Evolutionary conservation across 805 yeast species (phyloP).

Genomic region (Yarrowia sp.): DNA sequence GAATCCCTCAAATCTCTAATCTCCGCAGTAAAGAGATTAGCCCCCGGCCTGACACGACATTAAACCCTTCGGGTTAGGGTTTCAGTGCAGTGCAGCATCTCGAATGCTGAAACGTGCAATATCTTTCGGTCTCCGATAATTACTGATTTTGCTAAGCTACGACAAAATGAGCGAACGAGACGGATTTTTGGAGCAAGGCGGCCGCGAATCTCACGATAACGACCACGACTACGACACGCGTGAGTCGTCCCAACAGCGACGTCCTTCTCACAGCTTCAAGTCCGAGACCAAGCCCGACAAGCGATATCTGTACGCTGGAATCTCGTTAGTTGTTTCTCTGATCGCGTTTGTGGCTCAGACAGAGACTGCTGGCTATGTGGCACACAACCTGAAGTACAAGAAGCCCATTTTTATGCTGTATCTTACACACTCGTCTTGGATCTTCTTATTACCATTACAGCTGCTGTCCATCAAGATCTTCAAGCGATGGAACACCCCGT

Average conservation of each 20-base stretch:
- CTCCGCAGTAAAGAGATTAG: background rate
- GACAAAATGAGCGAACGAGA: constrained; percentile 21
- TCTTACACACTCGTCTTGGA: constrained; percentile 78
- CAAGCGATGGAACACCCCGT: constrained; percentile 43
- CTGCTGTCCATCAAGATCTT: constrained; percentile 47
- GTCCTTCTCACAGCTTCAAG: background rate
- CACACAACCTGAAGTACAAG: constrained; percentile 51
- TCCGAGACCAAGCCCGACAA: constrained; percentile 32
- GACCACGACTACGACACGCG: constrained; percentile 7
- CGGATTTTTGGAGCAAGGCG: constrained; percentile 5
- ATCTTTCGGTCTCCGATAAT: constrained; percentile 2
- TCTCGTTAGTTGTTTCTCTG: constrained; percentile 50
- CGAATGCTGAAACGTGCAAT: background rate
- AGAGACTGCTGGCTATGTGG: constrained; percentile 70
- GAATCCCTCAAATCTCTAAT: background rate
- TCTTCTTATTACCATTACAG: constrained; percentile 70
- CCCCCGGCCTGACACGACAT: background rate
- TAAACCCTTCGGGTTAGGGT: constrained; percentile 25
- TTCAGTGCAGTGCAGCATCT: background rate
- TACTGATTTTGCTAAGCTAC: background rate
- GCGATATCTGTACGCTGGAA: constrained; percentile 46
- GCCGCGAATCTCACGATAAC: background rate
- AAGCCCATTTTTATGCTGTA: constrained; percentile 64
- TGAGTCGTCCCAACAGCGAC: background rate
- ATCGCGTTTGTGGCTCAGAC: constrained; percentile 74